Conservation (phyloP, 371 early-diverging fungal species). For the Zancudomyces culisetae region DNA sequence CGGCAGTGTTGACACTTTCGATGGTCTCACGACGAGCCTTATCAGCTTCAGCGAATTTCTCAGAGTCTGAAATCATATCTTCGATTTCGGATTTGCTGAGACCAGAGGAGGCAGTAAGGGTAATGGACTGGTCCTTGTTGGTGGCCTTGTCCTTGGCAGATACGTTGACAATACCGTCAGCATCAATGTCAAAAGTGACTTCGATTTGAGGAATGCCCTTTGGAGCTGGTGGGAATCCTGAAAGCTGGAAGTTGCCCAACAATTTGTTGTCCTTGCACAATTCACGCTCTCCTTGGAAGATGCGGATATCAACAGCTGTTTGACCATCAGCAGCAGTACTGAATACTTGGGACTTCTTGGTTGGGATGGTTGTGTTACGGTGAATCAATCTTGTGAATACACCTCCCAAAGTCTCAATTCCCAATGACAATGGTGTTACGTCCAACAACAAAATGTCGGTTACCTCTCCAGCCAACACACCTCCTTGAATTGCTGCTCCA, state of each 20-base stretch:
- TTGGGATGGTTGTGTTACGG: conserved; percentile 98
- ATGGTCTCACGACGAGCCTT: conserved; percentile 78
- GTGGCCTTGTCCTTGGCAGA: conserved; percentile 95
- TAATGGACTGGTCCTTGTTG: conserved; percentile 84
- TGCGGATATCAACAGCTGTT: conserved; percentile 91
- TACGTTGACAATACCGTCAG: conserved; percentile 98
- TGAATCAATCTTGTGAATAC: conserved; percentile 94
- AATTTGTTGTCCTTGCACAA: conserved; percentile 93
- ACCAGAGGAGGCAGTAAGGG: conserved; percentile 94
- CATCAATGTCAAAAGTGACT: conserved; percentile 98
- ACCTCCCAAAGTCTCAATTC: conserved; percentile 93
- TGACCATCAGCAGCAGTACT: conserved; percentile 99
- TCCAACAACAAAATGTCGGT: conserved; percentile 90
- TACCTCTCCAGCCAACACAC: conserved; percentile 89
- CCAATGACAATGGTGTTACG: conserved; percentile 96
- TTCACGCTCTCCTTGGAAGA: conserved; percentile 99
- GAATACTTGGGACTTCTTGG: conserved; percentile 98
- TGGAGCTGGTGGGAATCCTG: conserved; percentile 71
- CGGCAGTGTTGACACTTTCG: conserved; percentile 85
- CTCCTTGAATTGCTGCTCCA: conserved; percentile 98
- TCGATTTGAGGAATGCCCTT: conserved; percentile 85
- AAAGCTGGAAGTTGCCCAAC: conserved; percentile 91
- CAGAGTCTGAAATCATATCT: conserved; percentile 87
- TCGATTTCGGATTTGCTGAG: conserved; percentile 90
- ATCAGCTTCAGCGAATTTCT: conserved; percentile 78